Percentiles rank a stretch among this genome's conserved stretches.
Evolutionary conservation across 305 asterid genomes (phyloP).

Genomic region (Fraxinus paxiana): DNA sequence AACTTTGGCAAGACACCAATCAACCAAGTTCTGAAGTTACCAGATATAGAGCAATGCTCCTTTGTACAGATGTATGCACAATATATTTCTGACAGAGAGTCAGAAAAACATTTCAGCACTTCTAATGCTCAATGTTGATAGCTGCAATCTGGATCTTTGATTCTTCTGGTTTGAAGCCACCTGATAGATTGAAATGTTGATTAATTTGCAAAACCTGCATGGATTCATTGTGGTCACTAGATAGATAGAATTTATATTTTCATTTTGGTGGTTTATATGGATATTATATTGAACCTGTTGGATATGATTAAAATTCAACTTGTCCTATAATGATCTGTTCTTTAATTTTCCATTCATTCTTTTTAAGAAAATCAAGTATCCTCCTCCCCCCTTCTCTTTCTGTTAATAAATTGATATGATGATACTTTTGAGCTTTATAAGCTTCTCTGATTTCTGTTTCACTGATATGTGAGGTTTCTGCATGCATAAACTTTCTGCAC

Average conservation of each 20-base stretch:
- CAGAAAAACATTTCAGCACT: constrained; percentile 63
- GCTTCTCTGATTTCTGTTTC: constrained; percentile 3
- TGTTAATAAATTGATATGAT: neutral
- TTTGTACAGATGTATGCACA: constrained; percentile 58
- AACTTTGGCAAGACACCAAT: constrained; percentile 53
- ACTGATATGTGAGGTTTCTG: constrained; percentile 1
- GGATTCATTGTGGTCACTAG: constrained; percentile 69
- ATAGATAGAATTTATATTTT: constrained; percentile 43
- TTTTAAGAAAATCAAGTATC: neutral
- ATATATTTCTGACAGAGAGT: constrained; percentile 47
- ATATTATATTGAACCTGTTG: constrained; percentile 26
- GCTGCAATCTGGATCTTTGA: constrained; percentile 64
- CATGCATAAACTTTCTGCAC: neutral
- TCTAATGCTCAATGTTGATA: constrained; percentile 56
- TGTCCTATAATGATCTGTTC: neutral
- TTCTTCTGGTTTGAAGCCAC: constrained; percentile 74
- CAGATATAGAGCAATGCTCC: constrained; percentile 56
- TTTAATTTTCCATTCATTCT: constrained; percentile 12
- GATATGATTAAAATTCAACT: constrained; percentile 19
- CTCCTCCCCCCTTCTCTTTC: neutral
- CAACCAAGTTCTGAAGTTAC: constrained; percentile 81
- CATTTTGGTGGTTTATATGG: constrained; percentile 34
- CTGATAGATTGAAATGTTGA: constrained; percentile 58
- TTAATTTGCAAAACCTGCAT: constrained; percentile 77
- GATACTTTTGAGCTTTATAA: neutral